Evolutionary conservation across 108 stramenopile species (phyloP), one percentile per base, ranked within the genome.

Genomic region (Fistulifera pelliculosa): DNA sequence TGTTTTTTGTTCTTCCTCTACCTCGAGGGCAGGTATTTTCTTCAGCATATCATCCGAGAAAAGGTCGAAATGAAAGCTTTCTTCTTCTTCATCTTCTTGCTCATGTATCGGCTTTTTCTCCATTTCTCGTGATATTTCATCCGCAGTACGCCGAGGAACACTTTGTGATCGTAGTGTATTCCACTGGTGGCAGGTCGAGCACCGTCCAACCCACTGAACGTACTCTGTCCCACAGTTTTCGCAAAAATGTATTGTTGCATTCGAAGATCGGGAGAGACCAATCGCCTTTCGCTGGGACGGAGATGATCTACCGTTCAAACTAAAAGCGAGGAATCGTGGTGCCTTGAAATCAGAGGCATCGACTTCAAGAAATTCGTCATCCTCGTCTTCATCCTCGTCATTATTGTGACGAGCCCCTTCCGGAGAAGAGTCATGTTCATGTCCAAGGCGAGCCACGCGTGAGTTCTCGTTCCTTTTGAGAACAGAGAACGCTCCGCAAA

Each of bases 171-270:
- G 83, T 14, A 97, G 61, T 13, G 87, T 86, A 68, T 95, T 94
- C 93, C 93, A 97, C 66, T 93, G 85, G 40, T 74, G 57, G 61
- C 96, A 97, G 0, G 88, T 87, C 12, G 82, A 76, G 62, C 89
- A 97, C 42, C 78, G 62, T 8, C 96, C 96, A 43, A 81, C 62
- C 96, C 96, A 97, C 58, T 96, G 81, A 11, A 90, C 79, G 57
- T 77, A 88, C 66, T 93, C 93, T 10, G 77, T 55, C 12, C 90
- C 86, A 66, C 96, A 97, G 52, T 85, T 85, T 15, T 69, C 78
- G 49, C 92, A 94, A 1, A 80, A 64, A 55, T 63, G 75, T 0
- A 82, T 77, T 13, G 62, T 62, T 14, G 79, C 59, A 18, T 54
- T 28, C 3, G 62, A 53, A 25, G 73, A 67, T 28, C 61, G 58